These are phyloP conservation scores for Gossypium australe DNA, from an alignment of 345 rosid genomes.

Conservation along the genomic window DNA sequence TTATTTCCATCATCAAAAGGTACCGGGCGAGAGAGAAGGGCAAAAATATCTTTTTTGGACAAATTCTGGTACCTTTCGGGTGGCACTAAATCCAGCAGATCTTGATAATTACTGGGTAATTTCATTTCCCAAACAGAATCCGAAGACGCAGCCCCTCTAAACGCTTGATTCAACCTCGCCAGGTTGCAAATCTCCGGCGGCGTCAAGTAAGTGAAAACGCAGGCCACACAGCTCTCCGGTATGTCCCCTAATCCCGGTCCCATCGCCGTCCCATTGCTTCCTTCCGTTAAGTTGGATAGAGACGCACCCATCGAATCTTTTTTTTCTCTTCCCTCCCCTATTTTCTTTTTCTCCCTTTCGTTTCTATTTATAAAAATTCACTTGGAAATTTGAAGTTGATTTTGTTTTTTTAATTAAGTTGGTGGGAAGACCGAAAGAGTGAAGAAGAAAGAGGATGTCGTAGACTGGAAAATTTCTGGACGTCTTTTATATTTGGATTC, in stretches of 20 bases:
- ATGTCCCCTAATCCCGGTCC: slow-evolving; percentile 87
- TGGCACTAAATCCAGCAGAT: slow-evolving; percentile 77
- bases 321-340: neutral
- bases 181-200: slow-evolving; percentile 99
- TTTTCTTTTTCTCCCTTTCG: neutral
- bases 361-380: neutral
- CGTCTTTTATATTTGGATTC: neutral
- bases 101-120: slow-evolving; percentile 73
- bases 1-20: slow-evolving; percentile 69
- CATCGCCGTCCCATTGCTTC: slow-evolving; percentile 35
- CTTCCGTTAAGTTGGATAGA: slow-evolving; percentile 70
- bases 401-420: slow-evolving; percentile 4
- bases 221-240: slow-evolving; percentile 92
- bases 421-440: neutral
- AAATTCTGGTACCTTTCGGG: slow-evolving; percentile 55
- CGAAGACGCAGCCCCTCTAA: slow-evolving; percentile 90
- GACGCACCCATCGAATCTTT: slow-evolving; percentile 63
- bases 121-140: slow-evolving; percentile 92
- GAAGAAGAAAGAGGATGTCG: neutral
- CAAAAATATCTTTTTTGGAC: slow-evolving; percentile 77
- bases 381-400: neutral
- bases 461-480: neutral
- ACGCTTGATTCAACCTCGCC: slow-evolving; percentile 71
- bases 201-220: slow-evolving; percentile 70
- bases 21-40: slow-evolving; percentile 71